phyloP scores from a whole-genome alignment of 148 eudicot species.

The Heliamphora exappendiculata region DNA sequence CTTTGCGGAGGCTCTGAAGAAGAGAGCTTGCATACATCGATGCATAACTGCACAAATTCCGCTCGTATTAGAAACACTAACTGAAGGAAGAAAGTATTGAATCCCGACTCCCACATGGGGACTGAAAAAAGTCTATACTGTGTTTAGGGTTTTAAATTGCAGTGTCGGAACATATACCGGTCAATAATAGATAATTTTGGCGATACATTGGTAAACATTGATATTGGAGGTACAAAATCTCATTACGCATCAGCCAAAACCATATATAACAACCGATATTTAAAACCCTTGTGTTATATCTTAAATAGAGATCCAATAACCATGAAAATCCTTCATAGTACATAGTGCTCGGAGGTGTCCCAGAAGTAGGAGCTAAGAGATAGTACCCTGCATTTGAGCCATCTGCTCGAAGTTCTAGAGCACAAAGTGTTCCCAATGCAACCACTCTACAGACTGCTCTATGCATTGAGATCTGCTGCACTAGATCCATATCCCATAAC shows the following conservation, averaged over 20 bases:
- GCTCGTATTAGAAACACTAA: not conserved
- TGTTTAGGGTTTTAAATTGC: too few species aligned
- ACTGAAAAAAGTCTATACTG: not conserved
- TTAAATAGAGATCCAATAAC: not conserved
- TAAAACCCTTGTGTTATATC: too few species aligned
- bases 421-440: slow-evolving; percentile 73
- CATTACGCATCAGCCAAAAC: too few species aligned
- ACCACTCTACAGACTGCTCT: slow-evolving; percentile 66
- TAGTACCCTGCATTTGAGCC: slow-evolving; percentile 75
- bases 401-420: slow-evolving; percentile 70
- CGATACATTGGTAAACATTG: too few species aligned
- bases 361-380: not conserved
- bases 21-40: slow-evolving; percentile 61
- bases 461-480: slow-evolving; percentile 59
- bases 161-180: too few species aligned
- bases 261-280: too few species aligned
- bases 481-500: slow-evolving; percentile 76
- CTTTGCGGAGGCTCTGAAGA: slow-evolving; percentile 56
- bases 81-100: not conserved
- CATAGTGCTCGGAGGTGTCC: not conserved
- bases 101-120: not conserved
- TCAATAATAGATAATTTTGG: too few species aligned
- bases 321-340: not conserved
- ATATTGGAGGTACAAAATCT: too few species aligned
- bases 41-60: slow-evolving; percentile 51